Evolutionary conservation across 495 filamentous ascomycete genomes (phyloP), one percentile per base, ranked within the genome.

Genomic region (Xylaria intraflava): DNA sequence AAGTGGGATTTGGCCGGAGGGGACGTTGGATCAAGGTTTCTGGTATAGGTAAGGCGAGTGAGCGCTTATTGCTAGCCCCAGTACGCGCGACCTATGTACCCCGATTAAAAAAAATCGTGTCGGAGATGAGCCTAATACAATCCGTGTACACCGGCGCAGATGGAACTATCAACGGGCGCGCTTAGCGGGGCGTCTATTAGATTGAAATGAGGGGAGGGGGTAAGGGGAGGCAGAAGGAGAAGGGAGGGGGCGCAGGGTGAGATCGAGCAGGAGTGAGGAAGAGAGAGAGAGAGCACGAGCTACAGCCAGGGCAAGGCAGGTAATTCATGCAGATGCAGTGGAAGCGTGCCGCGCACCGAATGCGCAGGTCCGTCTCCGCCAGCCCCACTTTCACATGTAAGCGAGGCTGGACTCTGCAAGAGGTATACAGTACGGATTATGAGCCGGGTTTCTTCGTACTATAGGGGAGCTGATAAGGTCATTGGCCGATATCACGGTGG

Each of bases 351-450:
- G 16, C 33, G n/a, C 26, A 23, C 4, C 27, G 23, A 39, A 36
- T 31, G 2, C 16, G n/a, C 20, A 24, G 29, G n/a, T 19, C 24
- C 12, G 47, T 24, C 39, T 33, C 27, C 36, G 41, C 49, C 33
- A 2, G 9, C 27, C 55, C 62, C 60, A 57, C 61, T 58, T 59
- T 65, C 59, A 65, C 58, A 65, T 66, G 64, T 51, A 58, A 58
- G 49, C 38, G 38, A 53, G 48, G 46, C 20, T 33, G 49, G 47
- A 45, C 47, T 23, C 19, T 40, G 51, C 46, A 53, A 61, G 46
- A 24, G 27, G 38, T 53, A 12, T 17, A 33, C 23, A 33, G 19
- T 20, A 45, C 5, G 0, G 26, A 30, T 5, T n/a, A n/a, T n/a
- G n/a, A n/a, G n/a, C n/a, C n/a, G n/a, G n/a, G n/a, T n/a, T n/a